Evolutionary conservation across 108 stramenopile genomes (phyloP).

Genomic region (Mediolabrus comicus): DNA sequence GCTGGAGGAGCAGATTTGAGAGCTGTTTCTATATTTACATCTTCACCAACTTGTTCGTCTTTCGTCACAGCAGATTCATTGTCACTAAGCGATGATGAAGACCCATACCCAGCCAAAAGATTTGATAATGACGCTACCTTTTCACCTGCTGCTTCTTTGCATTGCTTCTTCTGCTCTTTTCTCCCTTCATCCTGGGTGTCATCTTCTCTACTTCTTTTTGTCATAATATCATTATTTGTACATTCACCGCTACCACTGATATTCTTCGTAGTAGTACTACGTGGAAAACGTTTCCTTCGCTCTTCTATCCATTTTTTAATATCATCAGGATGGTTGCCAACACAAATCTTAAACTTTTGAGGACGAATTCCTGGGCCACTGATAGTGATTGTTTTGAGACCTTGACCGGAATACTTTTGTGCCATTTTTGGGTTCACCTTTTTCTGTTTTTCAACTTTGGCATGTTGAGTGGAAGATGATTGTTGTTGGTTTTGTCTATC

Average conservation of each 20-base stretch:
- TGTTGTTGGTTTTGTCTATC: not conserved
- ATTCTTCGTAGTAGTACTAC: constrained; percentile 12
- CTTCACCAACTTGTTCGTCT: not conserved
- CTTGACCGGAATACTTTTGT: constrained; percentile 68
- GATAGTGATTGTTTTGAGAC: constrained; percentile 81
- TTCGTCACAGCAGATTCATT: not conserved
- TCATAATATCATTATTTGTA: not conserved
- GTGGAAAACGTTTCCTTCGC: constrained; percentile 71
- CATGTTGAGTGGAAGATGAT: not conserved
- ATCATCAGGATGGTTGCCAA: constrained; percentile 88
- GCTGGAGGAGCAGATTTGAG: too few relatives aligned
- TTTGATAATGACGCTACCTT: constrained; percentile 45
- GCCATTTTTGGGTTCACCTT: constrained; percentile 45
- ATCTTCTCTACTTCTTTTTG: constrained; percentile 6
- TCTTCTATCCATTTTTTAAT: constrained; percentile 83
- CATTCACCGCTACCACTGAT: not conserved
- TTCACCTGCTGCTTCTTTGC: constrained; percentile 3
- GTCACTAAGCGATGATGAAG: constrained; percentile 56
- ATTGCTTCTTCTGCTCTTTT: not conserved
- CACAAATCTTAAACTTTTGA: constrained; percentile 82
- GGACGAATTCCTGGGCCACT: constrained; percentile 73
- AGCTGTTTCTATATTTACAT: constrained; percentile 14
- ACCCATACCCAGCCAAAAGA: constrained; percentile 79
- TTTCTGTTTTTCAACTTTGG: not conserved
- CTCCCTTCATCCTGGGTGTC: not conserved